Conservation (phyloP, 2,329 filamentous ascomycete species). For the Xylariaceae sp. region DNA sequence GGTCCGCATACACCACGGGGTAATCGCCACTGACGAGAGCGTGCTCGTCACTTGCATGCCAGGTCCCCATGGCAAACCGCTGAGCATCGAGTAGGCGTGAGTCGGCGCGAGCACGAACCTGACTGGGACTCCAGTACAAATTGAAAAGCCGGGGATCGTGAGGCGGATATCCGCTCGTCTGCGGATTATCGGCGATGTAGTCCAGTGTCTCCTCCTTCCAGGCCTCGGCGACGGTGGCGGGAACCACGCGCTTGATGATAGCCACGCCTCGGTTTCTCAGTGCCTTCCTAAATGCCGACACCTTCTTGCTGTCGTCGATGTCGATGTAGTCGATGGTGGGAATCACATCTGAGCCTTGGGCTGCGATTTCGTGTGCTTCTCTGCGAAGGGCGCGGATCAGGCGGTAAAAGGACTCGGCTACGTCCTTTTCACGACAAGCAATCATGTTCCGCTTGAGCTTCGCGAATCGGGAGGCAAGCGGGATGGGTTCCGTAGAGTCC, state of each 20-base stretch:
- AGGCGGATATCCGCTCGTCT: conserved; percentile 56
- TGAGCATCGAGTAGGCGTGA: conserved; percentile 60
- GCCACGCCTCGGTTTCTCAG: conserved; percentile 57
- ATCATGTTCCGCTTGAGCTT: conserved; percentile 41
- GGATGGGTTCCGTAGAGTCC: conserved; percentile 34
- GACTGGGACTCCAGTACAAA: conserved; percentile 67
- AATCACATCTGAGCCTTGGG: conserved; percentile 36
- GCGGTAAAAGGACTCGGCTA: conserved; percentile 41
- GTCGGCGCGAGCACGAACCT: conserved; percentile 63
- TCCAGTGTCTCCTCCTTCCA: conserved; percentile 63
- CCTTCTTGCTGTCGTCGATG: conserved; percentile 31
- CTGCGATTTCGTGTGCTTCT: conserved; percentile 38
- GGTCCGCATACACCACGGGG: conserved; percentile 66
- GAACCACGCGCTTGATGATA: conserved; percentile 63
- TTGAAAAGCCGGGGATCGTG: conserved; percentile 67
- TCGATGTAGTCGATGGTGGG: conserved; percentile 42
- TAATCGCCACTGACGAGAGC: conserved; percentile 47
- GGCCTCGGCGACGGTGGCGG: conserved; percentile 54
- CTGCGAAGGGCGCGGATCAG: conserved; percentile 36
- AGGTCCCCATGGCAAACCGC: conserved; percentile 58
- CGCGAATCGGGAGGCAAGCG: conserved; percentile 41
- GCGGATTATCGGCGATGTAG: conserved; percentile 61
- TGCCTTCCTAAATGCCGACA: conserved; percentile 26
- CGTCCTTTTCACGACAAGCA: conserved; percentile 36
- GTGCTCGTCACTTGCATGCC: conserved; percentile 49